These are phyloP conservation scores for Begonia loranthoides DNA, from an alignment of 306 rosid genomes.

Conservation along the genomic window DNA sequence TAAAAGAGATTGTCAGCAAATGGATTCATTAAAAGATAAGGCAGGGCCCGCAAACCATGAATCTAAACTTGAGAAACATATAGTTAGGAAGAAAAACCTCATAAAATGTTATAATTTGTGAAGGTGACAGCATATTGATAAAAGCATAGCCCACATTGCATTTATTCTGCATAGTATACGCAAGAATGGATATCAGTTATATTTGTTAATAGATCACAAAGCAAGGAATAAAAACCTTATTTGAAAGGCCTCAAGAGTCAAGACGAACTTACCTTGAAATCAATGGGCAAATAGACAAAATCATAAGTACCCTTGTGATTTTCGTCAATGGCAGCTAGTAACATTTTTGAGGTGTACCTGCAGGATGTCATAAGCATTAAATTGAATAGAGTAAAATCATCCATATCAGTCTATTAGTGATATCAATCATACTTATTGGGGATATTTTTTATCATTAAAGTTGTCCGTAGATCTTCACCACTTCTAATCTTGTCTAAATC, in stretches of 20 bases:
- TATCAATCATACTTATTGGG: constrained; percentile 67
- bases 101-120: constrained; percentile 62
- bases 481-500: constrained; percentile 64
- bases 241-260: constrained; percentile 7
- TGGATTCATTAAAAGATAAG: no score
- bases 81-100: constrained; percentile 32
- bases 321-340: constrained; percentile 90
- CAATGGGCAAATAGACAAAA: constrained; percentile 83
- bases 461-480: constrained; percentile 84
- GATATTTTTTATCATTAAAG: constrained; percentile 90
- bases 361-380: not conserved
- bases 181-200: constrained; percentile 7
- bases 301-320: constrained; percentile 74
- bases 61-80: no score
- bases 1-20: no score
- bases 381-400: not conserved
- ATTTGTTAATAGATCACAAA: not conserved
- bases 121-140: constrained; percentile 91
- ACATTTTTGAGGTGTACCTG: constrained; percentile 91
- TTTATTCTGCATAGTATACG: constrained; percentile 52
- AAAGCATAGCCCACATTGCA: constrained; percentile 97
- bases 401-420: constrained; percentile 3
- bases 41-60: no score
- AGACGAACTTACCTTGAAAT: constrained; percentile 53
- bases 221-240: not conserved